phyloP scores from a whole-genome alignment of 2,329 filamentous ascomycete species.

The Fusarium albosuccineum region DNA sequence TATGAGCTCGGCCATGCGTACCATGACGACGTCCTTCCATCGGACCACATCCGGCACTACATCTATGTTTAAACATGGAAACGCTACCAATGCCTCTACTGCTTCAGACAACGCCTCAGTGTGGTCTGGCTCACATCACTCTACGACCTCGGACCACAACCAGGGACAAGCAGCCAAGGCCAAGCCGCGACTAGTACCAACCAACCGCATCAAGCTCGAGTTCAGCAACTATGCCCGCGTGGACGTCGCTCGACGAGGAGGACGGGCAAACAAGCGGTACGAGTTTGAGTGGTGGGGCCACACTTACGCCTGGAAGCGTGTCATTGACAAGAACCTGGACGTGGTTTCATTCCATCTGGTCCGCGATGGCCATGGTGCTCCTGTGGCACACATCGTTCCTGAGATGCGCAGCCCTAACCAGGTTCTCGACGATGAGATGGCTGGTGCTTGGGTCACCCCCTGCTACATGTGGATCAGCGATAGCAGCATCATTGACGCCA shows the following conservation, averaged over 20 bases:
- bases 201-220: constrained; percentile 88
- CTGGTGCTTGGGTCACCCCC: constrained; percentile 90
- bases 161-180: constrained; percentile 47
- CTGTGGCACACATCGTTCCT: constrained; percentile 87
- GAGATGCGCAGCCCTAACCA: constrained; percentile 80
- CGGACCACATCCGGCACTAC: constrained; percentile 43
- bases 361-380: constrained; percentile 70
- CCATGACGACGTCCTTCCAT: constrained; percentile 54
- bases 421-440: constrained; percentile 76
- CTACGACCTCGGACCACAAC: constrained; percentile 30
- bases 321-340: constrained; percentile 76
- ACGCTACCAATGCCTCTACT: constrained; percentile 26
- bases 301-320: constrained; percentile 85
- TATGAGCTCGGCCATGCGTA: constrained; percentile 61
- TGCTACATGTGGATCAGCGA: constrained; percentile 94
- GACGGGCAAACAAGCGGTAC: constrained; percentile 79
- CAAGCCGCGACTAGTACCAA: constrained; percentile 63
- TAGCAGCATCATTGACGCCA: constrained; percentile 73
- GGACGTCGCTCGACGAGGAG: constrained; percentile 78
- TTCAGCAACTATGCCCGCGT: constrained; percentile 98
- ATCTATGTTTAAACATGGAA: constrained; percentile 40
- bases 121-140: constrained; percentile 43
- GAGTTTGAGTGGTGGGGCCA: constrained; percentile 96
- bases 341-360: constrained; percentile 85
- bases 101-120: constrained; percentile 42